phyloP scores from a whole-genome alignment of 768 basidiomycete genomes.

The Leucosporidium yakuticum region DNA sequence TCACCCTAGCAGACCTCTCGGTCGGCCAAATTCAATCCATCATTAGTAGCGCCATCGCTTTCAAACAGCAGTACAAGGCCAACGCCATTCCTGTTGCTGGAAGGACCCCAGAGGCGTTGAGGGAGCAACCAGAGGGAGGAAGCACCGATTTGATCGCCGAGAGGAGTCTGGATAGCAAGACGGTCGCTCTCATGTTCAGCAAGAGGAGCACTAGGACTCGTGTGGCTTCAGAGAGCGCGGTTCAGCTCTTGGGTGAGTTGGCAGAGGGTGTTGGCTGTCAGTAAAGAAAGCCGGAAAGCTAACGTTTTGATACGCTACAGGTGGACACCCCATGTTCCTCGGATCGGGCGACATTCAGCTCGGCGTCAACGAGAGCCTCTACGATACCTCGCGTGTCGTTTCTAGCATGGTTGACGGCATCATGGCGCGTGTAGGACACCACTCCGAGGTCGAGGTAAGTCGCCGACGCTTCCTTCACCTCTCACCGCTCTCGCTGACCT shows the following conservation, averaged over 20 bases:
- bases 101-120: neutral
- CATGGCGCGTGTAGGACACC: slow-evolving; percentile 89
- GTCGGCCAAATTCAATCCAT: slow-evolving; percentile 65
- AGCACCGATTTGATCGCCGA: slow-evolving; percentile 2
- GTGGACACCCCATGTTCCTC: slow-evolving; percentile 79
- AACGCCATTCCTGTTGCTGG: slow-evolving; percentile 23
- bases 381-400: slow-evolving; percentile 81
- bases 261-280: neutral
- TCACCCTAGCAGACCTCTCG: slow-evolving; percentile 82
- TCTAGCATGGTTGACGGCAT: slow-evolving; percentile 95
- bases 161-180: slow-evolving; percentile 53
- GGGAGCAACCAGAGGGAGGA: slow-evolving; percentile 8
- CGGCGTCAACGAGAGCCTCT: slow-evolving; percentile 82
- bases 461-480: neutral
- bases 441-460: slow-evolving; percentile 82
- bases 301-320: slow-evolving; percentile 4
- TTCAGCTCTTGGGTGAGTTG: slow-evolving; percentile 60
- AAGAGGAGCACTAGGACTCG: slow-evolving; percentile 93
- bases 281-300: neutral
- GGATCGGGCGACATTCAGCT: slow-evolving; percentile 87
- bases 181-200: slow-evolving; percentile 81
- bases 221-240: slow-evolving; percentile 75
- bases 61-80: slow-evolving; percentile 40
- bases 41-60: slow-evolving; percentile 56
- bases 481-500: slow-evolving; percentile 1